These are phyloP conservation scores for Barnettozyma pratensis DNA, from an alignment of 805 yeast genomes.

Conservation along the genomic window DNA sequence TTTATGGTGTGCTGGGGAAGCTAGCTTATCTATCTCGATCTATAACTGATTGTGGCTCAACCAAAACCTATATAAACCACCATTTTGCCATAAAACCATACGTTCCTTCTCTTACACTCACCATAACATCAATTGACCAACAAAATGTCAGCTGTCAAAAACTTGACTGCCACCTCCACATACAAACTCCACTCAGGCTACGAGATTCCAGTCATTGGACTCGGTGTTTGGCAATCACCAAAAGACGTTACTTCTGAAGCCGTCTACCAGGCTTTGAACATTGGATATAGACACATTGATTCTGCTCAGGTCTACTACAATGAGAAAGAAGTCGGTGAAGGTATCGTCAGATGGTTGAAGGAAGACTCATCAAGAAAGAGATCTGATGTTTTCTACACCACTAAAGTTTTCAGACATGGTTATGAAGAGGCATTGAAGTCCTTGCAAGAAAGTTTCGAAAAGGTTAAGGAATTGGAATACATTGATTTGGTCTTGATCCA, in stretches of 20 bases:
- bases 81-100: no score
- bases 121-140: neutral
- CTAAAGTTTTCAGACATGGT: constrained; percentile 32
- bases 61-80: neutral
- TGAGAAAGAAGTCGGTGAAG: constrained; percentile 68
- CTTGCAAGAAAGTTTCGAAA: constrained; percentile 45
- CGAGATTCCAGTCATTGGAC: constrained; percentile 8
- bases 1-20: no score
- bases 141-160: neutral
- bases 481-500: constrained; percentile 68
- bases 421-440: constrained; percentile 50
- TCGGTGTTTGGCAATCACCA: constrained; percentile 10
- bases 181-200: neutral
- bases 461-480: constrained; percentile 48
- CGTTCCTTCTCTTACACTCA: neutral
- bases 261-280: constrained; percentile 53
- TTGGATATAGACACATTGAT: constrained; percentile 68
- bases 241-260: constrained; percentile 5
- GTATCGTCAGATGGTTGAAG: constrained; percentile 43
- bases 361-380: constrained; percentile 48
- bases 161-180: neutral
- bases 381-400: constrained; percentile 37
- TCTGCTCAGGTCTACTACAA: constrained; percentile 64
- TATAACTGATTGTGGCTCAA: neutral
- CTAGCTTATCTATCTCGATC: no score